Evolutionary conservation across 1,139 yeast species (phyloP), one percentile per base, ranked within the genome.

Genomic region (Geotrichum carabidarum): DNA sequence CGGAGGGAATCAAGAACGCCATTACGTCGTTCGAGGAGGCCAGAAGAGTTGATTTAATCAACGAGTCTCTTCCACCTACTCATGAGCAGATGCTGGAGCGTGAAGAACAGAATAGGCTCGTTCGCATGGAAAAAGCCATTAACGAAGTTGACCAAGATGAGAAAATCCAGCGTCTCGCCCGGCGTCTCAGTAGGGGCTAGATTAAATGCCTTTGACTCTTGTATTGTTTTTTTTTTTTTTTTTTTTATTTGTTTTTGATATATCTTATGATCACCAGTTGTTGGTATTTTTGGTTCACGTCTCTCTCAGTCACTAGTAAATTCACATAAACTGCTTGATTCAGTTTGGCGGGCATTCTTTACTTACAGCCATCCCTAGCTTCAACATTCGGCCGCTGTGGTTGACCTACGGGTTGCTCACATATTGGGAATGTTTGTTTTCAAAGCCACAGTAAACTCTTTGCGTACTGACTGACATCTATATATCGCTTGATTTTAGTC

Each of bases 61-160:
- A 93, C 68, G 99, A 93, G 72, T 86, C 88, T 42, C 70, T 93
- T 65, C 99, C 99, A 2, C 98, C 98, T n/a, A 69, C 82, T 2
- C 70, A 74, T 7, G 87, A 82, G 56, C 87, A 85, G 63, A 68
- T 78, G 42, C 72, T 72, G 45, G 72, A 70, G 59, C 68, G 70
- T 47, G 81, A 81, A 58, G 73, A 75, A 55, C 77, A 78, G 61
- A 68, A 73, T 54, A 73, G 77, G 48, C 69, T 66, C 62, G 66
- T 67, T 55, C 71, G 74, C 22, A 71, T 82, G 60, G 71, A 70
- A 51, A 71, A 71, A 57, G 83, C 79, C 45, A 71, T 80, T 51
- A 72, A 74, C 37, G 78, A 70, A 55, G 74, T 71, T 8, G 66
- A 64, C 22, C 58, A 62, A 11, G 75, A 72, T 53, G 71, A 62